Conservation (phyloP, 1,139 yeast genomes). For the Sugiyamaella grinbergsii region DNA sequence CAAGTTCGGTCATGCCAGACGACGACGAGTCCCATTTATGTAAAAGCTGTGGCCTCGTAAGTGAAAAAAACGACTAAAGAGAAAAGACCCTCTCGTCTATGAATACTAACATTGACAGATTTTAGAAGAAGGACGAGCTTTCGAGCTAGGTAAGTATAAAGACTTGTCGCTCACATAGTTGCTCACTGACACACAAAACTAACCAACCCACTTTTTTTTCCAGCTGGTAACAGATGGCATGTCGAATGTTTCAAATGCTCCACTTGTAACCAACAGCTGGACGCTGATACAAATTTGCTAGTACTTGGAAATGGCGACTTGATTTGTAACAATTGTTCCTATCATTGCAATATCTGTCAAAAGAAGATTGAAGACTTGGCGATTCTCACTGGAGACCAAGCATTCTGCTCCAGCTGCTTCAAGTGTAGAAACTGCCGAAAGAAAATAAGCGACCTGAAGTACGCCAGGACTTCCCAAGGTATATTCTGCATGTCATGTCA, state of each 20-base stretch:
- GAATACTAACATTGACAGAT: neutral
- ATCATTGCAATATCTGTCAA: slow-evolving; percentile 82
- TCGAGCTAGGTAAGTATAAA: slow-evolving; percentile 42
- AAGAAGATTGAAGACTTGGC: slow-evolving; percentile 94
- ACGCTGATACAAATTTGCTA: slow-evolving; percentile 84
- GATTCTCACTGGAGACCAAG: slow-evolving; percentile 90
- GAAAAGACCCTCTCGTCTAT: neutral
- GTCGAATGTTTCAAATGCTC: slow-evolving; percentile 84
- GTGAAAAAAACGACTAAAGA: neutral
- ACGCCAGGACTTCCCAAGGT: slow-evolving; percentile 93
- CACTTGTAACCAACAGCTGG: slow-evolving; percentile 73
- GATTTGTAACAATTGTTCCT: slow-evolving; percentile 89
- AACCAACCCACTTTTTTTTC: neutral
- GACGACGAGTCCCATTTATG: slow-evolving; percentile 10
- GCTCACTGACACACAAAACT: slow-evolving; percentile 24
- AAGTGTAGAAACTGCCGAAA: slow-evolving; percentile 87
- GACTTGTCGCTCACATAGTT: neutral
- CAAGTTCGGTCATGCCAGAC: slow-evolving; percentile 5
- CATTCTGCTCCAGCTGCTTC: slow-evolving; percentile 90
- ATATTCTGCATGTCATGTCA: slow-evolving; percentile 93
- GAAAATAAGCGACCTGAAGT: slow-evolving; percentile 84
- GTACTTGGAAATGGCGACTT: slow-evolving; percentile 91
- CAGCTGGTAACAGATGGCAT: slow-evolving; percentile 96
- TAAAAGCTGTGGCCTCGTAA: slow-evolving; percentile 17
- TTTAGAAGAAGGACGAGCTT: slow-evolving; percentile 46